Percentiles rank a stretch among this genome's conserved stretches.
These are phyloP conservation scores for Dryas drummondii DNA, from an alignment of 306 rosid species.

Conservation along the genomic window DNA sequence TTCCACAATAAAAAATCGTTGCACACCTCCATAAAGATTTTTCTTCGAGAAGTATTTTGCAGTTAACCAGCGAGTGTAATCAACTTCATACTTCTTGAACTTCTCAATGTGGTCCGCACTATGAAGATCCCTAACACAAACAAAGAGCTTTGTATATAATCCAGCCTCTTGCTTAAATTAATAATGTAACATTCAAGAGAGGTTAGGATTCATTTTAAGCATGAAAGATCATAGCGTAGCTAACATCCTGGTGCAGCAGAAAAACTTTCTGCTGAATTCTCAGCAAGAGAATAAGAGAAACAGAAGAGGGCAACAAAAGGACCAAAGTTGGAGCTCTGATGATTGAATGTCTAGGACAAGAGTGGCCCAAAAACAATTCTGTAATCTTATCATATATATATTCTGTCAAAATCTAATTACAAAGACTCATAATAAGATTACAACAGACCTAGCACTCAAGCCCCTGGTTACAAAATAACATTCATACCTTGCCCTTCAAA, in stretches of 20 bases:
- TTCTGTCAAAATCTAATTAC: not conserved
- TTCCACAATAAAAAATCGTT: not conserved
- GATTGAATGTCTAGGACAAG: not conserved
- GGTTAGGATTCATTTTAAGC: not conserved
- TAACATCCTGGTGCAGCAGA: not conserved
- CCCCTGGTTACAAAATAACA: not conserved
- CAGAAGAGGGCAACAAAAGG: not conserved
- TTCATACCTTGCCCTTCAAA: not conserved
- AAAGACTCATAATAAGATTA: not conserved
- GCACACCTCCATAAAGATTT: constrained; percentile 51
- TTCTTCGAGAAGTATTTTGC: constrained; percentile 52
- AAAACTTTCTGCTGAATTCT: not conserved
- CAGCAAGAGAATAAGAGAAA: not conserved
- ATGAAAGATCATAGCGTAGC: not conserved
- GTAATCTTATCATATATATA: not conserved
- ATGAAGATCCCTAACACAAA: constrained; percentile 35
- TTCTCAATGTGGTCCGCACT: constrained; percentile 32
- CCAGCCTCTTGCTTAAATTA: not conserved
- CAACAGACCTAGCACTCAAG: not conserved
- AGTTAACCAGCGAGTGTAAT: constrained; percentile 44
- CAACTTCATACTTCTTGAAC: constrained; percentile 53
- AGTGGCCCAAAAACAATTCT: not conserved
- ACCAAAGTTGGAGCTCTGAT: not conserved
- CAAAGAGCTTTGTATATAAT: constrained; percentile 5
- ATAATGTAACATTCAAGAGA: not conserved